phyloP scores from a whole-genome alignment of 257 asterid species.

The Gentiana dahurica region DNA sequence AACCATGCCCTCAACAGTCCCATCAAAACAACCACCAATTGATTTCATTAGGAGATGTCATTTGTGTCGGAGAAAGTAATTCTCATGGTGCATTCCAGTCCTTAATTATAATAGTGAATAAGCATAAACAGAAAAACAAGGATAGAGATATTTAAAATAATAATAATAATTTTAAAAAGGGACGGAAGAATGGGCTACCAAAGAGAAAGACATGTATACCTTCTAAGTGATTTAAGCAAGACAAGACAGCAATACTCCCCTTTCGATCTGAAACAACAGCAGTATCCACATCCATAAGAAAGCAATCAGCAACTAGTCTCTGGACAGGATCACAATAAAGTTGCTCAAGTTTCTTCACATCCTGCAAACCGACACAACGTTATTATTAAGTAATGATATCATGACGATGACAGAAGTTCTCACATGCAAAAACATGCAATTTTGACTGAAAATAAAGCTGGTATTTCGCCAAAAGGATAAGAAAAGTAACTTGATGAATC shows the following conservation, averaged over 20 bases:
- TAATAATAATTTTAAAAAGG: neutral
- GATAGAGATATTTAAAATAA: too few relatives aligned
- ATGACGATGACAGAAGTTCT: neutral
- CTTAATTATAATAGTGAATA: neutral
- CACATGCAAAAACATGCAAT: neutral
- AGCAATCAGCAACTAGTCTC: slow-evolving; percentile 91
- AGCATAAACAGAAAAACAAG: neutral
- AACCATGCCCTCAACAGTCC: too few relatives aligned
- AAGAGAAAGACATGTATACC: slow-evolving; percentile 27
- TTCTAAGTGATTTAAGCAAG: slow-evolving; percentile 60
- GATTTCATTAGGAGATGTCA: neutral
- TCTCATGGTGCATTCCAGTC: neutral
- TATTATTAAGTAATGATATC: neutral
- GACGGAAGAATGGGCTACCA: neutral
- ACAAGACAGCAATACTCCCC: slow-evolving; percentile 76
- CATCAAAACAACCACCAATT: neutral
- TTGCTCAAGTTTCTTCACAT: slow-evolving; percentile 71
- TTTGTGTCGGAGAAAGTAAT: too few relatives aligned
- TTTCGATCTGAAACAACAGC: slow-evolving; percentile 87
- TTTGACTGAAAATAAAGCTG: neutral
- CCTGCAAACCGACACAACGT: slow-evolving; percentile 31
- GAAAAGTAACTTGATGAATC: neutral
- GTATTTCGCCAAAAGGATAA: neutral
- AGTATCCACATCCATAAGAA: slow-evolving; percentile 77
- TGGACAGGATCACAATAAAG: slow-evolving; percentile 87